A percentile compares a stretch with the other conserved stretches of the same genome.
Conservation (phyloP, 805 yeast species). For the Ogataea haglerorum region DNA sequence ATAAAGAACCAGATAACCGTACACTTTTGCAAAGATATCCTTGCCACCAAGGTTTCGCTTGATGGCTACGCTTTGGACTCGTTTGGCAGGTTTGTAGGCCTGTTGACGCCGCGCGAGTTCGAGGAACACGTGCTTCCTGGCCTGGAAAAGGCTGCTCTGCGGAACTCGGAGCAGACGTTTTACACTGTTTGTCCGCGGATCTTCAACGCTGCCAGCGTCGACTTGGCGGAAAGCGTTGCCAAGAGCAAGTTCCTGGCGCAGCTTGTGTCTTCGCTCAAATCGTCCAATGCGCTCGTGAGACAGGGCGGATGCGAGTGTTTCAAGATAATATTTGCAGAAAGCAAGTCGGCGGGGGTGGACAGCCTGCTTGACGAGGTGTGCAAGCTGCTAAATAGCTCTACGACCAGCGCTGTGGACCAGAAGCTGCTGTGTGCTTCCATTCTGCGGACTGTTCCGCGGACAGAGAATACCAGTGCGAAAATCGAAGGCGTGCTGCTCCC, state of each 20-base stretch:
- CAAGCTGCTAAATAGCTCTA: slow-evolving; percentile 52
- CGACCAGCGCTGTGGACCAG: slow-evolving; percentile 61
- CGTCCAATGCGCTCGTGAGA: slow-evolving; percentile 68
- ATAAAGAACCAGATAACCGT: slow-evolving; percentile 21
- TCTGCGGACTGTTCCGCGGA: slow-evolving; percentile 34
- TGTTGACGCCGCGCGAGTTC: slow-evolving; percentile 6
- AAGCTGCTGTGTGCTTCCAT: slow-evolving; percentile 51
- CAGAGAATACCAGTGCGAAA: slow-evolving; percentile 17
- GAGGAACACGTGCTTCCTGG: slow-evolving; percentile 39
- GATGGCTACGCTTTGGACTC: slow-evolving; percentile 15
- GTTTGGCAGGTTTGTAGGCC: slow-evolving; percentile 13
- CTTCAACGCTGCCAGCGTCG: slow-evolving; percentile 38
- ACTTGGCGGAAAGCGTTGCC: slow-evolving; percentile 39
- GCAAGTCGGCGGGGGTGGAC: slow-evolving; percentile 26
- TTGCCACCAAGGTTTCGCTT: slow-evolving; percentile 31
- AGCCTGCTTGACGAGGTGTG: slow-evolving; percentile 51
- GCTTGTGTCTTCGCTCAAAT: slow-evolving; percentile 55
- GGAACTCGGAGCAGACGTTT: slow-evolving; percentile 74
- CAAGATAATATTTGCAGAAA: slow-evolving; percentile 21
- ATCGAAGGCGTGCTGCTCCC: slow-evolving; percentile 45
- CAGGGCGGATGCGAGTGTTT: slow-evolving; percentile 41
- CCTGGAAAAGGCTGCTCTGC: slow-evolving; percentile 68
- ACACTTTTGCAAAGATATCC: slow-evolving; percentile 35
- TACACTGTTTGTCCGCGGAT: slow-evolving; percentile 51
- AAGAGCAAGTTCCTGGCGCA: slow-evolving; percentile 46